Evolutionary conservation across 345 rosid species (phyloP), one percentile per base, ranked within the genome.

Genomic region (Pistacia atlantica): DNA sequence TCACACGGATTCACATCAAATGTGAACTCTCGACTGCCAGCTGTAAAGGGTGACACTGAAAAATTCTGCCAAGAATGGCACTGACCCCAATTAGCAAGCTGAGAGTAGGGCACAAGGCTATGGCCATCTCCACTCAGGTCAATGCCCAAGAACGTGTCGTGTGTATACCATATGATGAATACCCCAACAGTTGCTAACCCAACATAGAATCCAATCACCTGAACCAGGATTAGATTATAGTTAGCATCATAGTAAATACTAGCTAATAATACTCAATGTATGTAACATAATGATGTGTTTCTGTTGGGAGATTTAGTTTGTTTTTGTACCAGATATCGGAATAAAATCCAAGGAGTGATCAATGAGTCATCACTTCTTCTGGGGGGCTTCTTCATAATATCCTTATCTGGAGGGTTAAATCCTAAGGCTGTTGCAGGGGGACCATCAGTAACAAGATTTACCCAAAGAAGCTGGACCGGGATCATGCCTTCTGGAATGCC

Each of bases 401-500:
- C 98, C 11, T 83, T 91, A 81, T 96, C 99, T 48, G 98, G 97
- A 11, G 99, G 99, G 66, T 96, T 96, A 83, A 96, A 96, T 71
- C 99, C 99, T 68, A 96, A 75, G 66, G 99, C 99, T 8, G 99
- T 96, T 55, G 99, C 99, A 60, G 99, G 98, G 37, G 99, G 99
- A 22, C 99, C 98, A 69, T 96, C 99, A 0, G 99, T 96, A 25
- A 96, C 99, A 33, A 96, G 98, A 83, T 96, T 96, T 35, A 96
- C 99, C 99, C 99, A 96, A 65, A 96, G 92, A 86, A 96, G 98
- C 87, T 96, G 99, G 67, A 96, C 99, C 0, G 98, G 99, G 45
- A 96, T 96, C 98, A 96, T 88, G 76, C 97, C 99, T 81, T 96
- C 99, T 3, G 99, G 99, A 83, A 96, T 96, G 71, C 99, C 98